A percentile compares a stretch with the other conserved stretches of the same genome.
These are phyloP conservation scores for Suhomyces yuchorum DNA, from an alignment of 1,139 yeast genomes.

Conservation along the genomic window DNA sequence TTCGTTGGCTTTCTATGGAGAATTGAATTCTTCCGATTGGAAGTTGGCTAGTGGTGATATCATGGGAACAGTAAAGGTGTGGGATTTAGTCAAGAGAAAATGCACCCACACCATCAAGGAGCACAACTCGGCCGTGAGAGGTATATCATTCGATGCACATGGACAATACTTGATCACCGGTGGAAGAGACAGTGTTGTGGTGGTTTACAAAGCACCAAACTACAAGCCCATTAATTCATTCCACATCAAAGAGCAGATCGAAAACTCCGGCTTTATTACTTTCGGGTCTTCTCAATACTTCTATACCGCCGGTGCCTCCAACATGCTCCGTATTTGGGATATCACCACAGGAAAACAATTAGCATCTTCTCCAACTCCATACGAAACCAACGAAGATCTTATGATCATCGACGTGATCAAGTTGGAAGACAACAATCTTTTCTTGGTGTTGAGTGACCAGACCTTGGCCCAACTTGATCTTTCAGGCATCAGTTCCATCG, in stretches of 20 bases:
- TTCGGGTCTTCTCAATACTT: constrained; percentile 40
- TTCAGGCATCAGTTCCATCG: constrained; percentile 16
- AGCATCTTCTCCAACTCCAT: constrained; percentile 52
- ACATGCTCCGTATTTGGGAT: constrained; percentile 66
- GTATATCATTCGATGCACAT: constrained; percentile 61
- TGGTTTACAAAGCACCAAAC: constrained; percentile 57
- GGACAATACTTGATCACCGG: constrained; percentile 70
- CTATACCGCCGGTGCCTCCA: constrained; percentile 83
- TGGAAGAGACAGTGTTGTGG: constrained; percentile 83
- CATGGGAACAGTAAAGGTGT: constrained; percentile 80
- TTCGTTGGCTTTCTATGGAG: constrained; percentile 73
- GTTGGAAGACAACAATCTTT: constrained; percentile 26
- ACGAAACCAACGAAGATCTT: constrained; percentile 66
- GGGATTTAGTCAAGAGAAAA: constrained; percentile 88
- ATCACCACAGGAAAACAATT: constrained; percentile 37
- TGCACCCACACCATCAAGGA: constrained; percentile 65
- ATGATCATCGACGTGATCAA: constrained; percentile 60
- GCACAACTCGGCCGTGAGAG: constrained; percentile 86
- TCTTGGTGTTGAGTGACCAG: constrained; percentile 77
- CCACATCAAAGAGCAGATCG: constrained; percentile 78
- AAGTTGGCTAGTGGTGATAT: constrained; percentile 83
- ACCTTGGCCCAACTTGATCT: constrained; percentile 62
- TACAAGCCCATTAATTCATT: constrained; percentile 64
- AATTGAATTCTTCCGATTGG: constrained; percentile 72
- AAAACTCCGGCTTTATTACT: constrained; percentile 68